phyloP scores from a whole-genome alignment of 2,329 filamentous ascomycete genomes.

The Rutstroemia sp. region DNA sequence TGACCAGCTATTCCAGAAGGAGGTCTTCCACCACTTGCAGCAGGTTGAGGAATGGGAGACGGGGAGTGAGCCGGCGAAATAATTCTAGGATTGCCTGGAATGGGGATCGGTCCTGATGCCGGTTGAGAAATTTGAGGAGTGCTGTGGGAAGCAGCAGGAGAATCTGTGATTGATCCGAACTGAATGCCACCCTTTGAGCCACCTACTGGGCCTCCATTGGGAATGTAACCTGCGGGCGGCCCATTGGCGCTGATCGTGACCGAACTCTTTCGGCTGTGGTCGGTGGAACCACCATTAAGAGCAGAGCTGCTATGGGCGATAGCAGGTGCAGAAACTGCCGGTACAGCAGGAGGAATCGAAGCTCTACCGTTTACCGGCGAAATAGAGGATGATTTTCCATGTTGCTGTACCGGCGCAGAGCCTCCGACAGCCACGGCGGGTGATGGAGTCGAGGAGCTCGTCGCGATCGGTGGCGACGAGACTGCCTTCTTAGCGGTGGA shows the following conservation, averaged over 20 bases:
- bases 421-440: conserved; percentile 49
- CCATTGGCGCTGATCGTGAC: conserved; percentile 86
- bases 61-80: conserved; percentile 83
- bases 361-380: conserved; percentile 82
- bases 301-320: conserved; percentile 55
- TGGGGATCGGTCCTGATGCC: conserved; percentile 50
- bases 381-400: conserved; percentile 58
- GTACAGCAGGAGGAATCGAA: conserved; percentile 62
- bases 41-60: conserved; percentile 85
- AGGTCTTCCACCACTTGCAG: conserved; percentile 64
- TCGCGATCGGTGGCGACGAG: conserved; percentile 53
- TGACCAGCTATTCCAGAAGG: conserved; percentile 67
- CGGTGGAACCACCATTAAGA: conserved; percentile 61
- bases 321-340: conserved; percentile 48
- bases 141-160: conserved; percentile 59
- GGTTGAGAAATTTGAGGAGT: conserved; percentile 47
- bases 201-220: conserved; percentile 65
- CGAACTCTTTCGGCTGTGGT: conserved; percentile 80
- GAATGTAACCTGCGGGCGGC: conserved; percentile 63
- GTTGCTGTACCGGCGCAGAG: conserved; percentile 45
- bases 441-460: conserved; percentile 47
- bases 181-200: conserved; percentile 60
- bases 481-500: conserved; percentile 59
- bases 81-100: conserved; percentile 61
- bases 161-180: conserved; percentile 71